Percentiles rank a stretch among this genome's conserved stretches.
Conservation (phyloP, 306 rosid genomes). For the Hylodesmum podocarpum region DNA sequence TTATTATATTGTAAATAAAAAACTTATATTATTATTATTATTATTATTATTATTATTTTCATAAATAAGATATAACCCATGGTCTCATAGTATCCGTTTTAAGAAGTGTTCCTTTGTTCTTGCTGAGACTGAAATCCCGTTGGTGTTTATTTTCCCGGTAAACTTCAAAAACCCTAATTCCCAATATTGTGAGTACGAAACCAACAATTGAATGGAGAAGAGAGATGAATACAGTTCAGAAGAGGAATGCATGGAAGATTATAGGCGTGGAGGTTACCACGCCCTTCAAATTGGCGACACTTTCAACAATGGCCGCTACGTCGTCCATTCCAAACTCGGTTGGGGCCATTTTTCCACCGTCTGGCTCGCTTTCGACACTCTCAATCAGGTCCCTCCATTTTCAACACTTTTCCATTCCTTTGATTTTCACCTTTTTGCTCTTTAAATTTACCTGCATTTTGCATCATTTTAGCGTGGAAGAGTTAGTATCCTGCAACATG, state of each 20-base stretch:
- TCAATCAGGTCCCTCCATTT: slow-evolving; percentile 1
- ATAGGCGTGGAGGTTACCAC: slow-evolving; percentile 81
- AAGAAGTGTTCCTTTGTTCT: neutral
- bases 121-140: neutral
- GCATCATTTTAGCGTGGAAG: no score
- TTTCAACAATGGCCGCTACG: slow-evolving; percentile 58
- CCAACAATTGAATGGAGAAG: neutral
- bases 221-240: slow-evolving; percentile 57
- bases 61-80: no score
- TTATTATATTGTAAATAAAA: no score
- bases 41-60: no score
- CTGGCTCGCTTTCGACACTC: slow-evolving; percentile 83
- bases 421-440: neutral
- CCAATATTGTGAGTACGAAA: no score
- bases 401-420: neutral
- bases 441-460: neutral
- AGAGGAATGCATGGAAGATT: slow-evolving; percentile 79
- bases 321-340: slow-evolving; percentile 78
- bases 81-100: neutral
- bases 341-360: slow-evolving; percentile 93
- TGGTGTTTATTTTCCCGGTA: neutral
- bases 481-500: no score
- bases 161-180: slow-evolving; percentile 4
- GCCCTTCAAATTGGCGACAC: slow-evolving; percentile 66
- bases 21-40: no score